Evolutionary conservation across 257 asterid species (phyloP).

Genomic region (Lycium barbarum): DNA sequence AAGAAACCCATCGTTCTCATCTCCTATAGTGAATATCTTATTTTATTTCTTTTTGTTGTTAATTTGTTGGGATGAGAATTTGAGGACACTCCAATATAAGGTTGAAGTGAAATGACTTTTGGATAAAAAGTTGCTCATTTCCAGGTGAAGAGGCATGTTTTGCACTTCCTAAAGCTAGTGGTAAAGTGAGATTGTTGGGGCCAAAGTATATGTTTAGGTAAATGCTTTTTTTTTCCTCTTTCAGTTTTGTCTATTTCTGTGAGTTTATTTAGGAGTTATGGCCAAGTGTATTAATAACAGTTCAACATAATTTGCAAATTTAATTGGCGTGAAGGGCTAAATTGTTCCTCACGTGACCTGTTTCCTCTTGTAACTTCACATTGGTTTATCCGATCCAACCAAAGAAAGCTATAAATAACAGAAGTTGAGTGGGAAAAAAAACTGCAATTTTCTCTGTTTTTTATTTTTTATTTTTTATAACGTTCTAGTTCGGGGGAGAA

Average conservation of each 20-base stretch:
- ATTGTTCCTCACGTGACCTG: too few species aligned
- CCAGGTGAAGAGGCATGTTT: constrained; percentile 40
- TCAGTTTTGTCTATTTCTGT: background rate
- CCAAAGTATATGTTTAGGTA: constrained; percentile 31
- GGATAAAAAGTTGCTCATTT: constrained; percentile 29
- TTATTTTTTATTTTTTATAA: too few species aligned
- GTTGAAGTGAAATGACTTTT: constrained; percentile 32
- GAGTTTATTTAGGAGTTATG: background rate
- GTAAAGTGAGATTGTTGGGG: constrained; percentile 13
- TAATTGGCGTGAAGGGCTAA: too few species aligned
- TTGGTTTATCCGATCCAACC: too few species aligned
- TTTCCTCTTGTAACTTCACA: too few species aligned
- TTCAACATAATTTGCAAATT: too few species aligned
- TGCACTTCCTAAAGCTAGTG: constrained; percentile 31
- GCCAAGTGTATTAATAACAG: too few species aligned
- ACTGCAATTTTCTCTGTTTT: too few species aligned
- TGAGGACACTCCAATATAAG: constrained; percentile 38
- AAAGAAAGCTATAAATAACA: too few species aligned
- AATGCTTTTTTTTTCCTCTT: constrained; percentile 23
- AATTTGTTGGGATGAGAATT: constrained; percentile 33
- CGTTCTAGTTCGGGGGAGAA: too few species aligned
- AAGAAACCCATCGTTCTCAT: constrained; percentile 44
- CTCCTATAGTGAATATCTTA: background rate
- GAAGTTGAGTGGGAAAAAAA: too few species aligned
- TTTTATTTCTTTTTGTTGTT: background rate